These are phyloP conservation scores for Cyberlindnera xishuangbannaensis DNA, from an alignment of 805 yeast species.

Conservation along the genomic window DNA sequence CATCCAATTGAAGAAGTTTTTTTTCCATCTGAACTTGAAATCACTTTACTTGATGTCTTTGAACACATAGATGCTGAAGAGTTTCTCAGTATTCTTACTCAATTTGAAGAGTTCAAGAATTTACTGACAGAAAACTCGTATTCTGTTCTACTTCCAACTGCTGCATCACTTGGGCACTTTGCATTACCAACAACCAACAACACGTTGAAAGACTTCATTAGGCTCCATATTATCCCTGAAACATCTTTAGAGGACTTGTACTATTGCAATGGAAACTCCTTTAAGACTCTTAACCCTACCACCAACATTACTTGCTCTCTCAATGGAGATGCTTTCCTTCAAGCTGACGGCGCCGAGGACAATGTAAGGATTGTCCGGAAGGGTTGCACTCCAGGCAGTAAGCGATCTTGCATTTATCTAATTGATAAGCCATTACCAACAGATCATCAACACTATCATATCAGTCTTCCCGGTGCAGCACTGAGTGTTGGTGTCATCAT, in stretches of 20 bases:
- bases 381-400: constrained; percentile 48
- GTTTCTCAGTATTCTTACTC: constrained; percentile 40
- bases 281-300: constrained; percentile 38
- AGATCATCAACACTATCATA: constrained; percentile 40
- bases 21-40: constrained; percentile 50
- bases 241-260: constrained; percentile 42
- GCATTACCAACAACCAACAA: constrained; percentile 36
- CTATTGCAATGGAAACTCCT: constrained; percentile 40
- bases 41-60: constrained; percentile 52
- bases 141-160: constrained; percentile 72
- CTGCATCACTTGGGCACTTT: constrained; percentile 50
- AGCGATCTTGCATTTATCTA: constrained; percentile 49
- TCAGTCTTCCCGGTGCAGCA: constrained; percentile 64
- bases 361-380: constrained; percentile 53
- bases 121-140: constrained; percentile 34
- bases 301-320: constrained; percentile 41
- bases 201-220: constrained; percentile 48
- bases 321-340: constrained; percentile 31
- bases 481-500: constrained; percentile 59
- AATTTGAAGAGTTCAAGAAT: constrained; percentile 27
- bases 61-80: constrained; percentile 44
- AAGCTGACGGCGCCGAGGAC: constrained; percentile 45
- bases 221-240: constrained; percentile 64
- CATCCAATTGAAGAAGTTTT: constrained; percentile 57
- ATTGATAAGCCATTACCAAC: constrained; percentile 67